Percentiles rank a stretch among this genome's conserved stretches.
These are phyloP conservation scores for Oryza officinalis DNA, from an alignment of 176 grass and related monocot species.

Conservation along the genomic window DNA sequence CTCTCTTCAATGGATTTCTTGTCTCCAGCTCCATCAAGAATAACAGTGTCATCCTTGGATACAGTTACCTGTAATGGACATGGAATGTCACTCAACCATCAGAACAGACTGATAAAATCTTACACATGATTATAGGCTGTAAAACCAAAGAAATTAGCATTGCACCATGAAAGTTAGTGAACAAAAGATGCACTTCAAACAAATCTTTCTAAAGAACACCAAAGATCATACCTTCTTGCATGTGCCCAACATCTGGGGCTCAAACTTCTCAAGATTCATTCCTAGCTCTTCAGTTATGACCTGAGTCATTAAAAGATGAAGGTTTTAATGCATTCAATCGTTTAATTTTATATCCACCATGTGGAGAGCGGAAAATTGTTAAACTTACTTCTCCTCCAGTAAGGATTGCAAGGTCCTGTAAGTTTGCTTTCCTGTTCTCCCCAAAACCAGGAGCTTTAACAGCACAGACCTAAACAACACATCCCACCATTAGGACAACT, in stretches of 20 bases:
- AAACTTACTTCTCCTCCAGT: constrained; percentile 81
- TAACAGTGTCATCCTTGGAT: constrained; percentile 97
- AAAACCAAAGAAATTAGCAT: neutral
- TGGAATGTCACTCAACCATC: neutral
- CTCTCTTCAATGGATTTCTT: constrained; percentile 90
- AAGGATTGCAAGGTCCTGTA: constrained; percentile 93
- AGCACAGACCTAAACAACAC: constrained; percentile 73
- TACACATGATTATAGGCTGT: neutral
- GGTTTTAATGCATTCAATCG: neutral
- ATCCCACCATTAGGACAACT: constrained; percentile 5
- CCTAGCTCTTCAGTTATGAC: constrained; percentile 95
- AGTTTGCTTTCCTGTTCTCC: constrained; percentile 89
- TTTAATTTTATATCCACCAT: neutral
- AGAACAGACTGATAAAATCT: neutral
- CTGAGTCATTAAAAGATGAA: constrained; percentile 46
- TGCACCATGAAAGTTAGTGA: neutral
- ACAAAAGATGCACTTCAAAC: neutral
- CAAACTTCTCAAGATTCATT: constrained; percentile 93
- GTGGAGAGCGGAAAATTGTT: neutral
- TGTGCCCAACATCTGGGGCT: constrained; percentile 72
- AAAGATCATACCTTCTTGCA: constrained; percentile 74
- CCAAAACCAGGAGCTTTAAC: constrained; percentile 99
- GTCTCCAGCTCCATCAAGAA: constrained; percentile 92
- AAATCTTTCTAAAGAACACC: neutral
- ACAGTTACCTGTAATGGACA: constrained; percentile 70